These are phyloP conservation scores for Rhododendron vialii DNA, from an alignment of 148 eudicot genomes.

Conservation along the genomic window DNA sequence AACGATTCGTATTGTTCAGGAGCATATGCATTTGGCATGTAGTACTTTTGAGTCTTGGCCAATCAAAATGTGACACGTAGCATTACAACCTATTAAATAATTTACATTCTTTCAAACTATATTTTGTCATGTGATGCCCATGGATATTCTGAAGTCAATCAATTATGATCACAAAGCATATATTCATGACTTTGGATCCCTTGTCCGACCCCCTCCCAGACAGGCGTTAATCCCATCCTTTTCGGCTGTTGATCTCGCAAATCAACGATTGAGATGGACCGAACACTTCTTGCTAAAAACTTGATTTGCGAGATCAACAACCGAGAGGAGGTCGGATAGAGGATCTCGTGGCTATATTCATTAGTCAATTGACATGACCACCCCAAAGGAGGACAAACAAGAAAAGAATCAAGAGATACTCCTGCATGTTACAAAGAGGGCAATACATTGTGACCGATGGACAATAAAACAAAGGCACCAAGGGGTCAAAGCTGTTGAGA, in stretches of 20 bases:
- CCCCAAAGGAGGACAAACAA: background rate
- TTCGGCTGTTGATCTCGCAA: too few species aligned
- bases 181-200: background rate
- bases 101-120: background rate
- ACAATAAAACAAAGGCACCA: background rate
- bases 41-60: background rate
- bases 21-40: background rate
- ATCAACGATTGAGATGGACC: too few species aligned
- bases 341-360: background rate
- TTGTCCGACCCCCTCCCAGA: too few species aligned
- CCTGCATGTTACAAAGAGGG: background rate
- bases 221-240: too few species aligned
- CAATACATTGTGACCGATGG: background rate
- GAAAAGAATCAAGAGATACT: background rate
- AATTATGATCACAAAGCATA: background rate
- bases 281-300: too few species aligned
- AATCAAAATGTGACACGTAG: background rate
- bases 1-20: background rate
- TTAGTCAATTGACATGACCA: background rate
- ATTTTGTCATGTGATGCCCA: slow-evolving; percentile 28
- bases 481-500: slow-evolving; percentile 12
- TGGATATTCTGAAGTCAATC: too few species aligned
- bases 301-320: too few species aligned
- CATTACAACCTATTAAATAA: too few species aligned
- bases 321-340: too few species aligned